These are phyloP conservation scores for Eucalyptus pauciflora DNA, from an alignment of 345 rosid genomes.

Conservation along the genomic window DNA sequence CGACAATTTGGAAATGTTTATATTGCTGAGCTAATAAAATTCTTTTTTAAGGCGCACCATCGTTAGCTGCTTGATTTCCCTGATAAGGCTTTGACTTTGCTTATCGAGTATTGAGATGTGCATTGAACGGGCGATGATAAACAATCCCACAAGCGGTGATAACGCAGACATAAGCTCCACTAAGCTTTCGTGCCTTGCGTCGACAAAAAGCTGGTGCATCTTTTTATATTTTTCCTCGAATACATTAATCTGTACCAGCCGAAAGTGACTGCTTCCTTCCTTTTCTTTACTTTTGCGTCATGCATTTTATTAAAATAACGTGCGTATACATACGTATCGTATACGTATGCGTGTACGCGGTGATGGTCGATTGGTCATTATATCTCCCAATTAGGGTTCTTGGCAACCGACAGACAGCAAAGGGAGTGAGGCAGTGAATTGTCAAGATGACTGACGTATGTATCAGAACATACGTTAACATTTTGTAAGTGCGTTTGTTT, in stretches of 20 bases:
- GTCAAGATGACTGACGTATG: background rate
- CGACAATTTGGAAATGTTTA: background rate
- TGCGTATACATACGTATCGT: background rate
- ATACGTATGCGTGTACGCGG: rapidly evolving
- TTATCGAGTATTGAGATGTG: background rate
- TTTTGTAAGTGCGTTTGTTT: background rate
- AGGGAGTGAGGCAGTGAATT: background rate
- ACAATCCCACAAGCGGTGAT: background rate
- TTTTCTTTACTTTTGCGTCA: background rate
- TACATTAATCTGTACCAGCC: background rate
- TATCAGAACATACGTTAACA: background rate
- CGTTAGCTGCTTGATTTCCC: background rate
- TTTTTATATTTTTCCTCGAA: background rate
- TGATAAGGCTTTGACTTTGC: background rate
- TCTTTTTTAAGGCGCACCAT: background rate
- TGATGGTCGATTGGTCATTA: background rate
- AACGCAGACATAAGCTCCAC: background rate
- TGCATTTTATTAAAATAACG: background rate
- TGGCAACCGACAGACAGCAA: background rate
- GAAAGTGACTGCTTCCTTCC: background rate
- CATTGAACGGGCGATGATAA: background rate
- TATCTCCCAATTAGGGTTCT: background rate
- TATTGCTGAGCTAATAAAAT: background rate
- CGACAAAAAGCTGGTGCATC: background rate
- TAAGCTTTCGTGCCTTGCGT: background rate